These are phyloP conservation scores for Yarrowia phangngaensis DNA, from an alignment of 805 yeast species.

Conservation along the genomic window DNA sequence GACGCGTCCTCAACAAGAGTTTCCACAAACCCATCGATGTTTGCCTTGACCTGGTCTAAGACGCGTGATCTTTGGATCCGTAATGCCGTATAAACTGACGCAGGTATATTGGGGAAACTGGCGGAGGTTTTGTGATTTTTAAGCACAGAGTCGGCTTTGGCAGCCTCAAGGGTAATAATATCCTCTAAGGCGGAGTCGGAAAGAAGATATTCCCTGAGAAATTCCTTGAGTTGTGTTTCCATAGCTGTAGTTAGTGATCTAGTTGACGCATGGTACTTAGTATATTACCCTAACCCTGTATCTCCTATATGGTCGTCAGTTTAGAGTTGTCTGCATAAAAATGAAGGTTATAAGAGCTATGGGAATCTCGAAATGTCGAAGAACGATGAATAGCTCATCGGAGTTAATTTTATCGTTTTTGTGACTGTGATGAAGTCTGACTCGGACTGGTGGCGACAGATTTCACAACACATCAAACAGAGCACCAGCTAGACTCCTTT, in stretches of 20 bases:
- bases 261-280: neutral
- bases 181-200: slow-evolving; percentile 10
- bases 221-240: slow-evolving; percentile 4
- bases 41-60: neutral
- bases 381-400: too few relatives aligned
- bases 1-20: neutral
- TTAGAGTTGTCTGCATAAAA: too few relatives aligned
- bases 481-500: too few relatives aligned
- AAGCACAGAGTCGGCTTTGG: slow-evolving; percentile 1
- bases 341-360: too few relatives aligned
- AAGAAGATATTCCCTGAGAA: slow-evolving; percentile 2
- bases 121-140: neutral
- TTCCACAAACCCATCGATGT: neutral
- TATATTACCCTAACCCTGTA: too few relatives aligned
- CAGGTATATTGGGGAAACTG: slow-evolving; percentile 1
- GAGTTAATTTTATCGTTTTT: too few relatives aligned
- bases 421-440: too few relatives aligned
- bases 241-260: neutral
- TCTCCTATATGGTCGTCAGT: too few relatives aligned
- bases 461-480: too few relatives aligned
- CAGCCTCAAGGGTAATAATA: neutral
- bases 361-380: too few relatives aligned
- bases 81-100: slow-evolving; percentile 6
- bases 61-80: slow-evolving; percentile 13
- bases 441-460: too few relatives aligned